These are phyloP conservation scores for Limnanthes douglasii DNA, from an alignment of 345 rosid genomes.

Conservation along the genomic window DNA sequence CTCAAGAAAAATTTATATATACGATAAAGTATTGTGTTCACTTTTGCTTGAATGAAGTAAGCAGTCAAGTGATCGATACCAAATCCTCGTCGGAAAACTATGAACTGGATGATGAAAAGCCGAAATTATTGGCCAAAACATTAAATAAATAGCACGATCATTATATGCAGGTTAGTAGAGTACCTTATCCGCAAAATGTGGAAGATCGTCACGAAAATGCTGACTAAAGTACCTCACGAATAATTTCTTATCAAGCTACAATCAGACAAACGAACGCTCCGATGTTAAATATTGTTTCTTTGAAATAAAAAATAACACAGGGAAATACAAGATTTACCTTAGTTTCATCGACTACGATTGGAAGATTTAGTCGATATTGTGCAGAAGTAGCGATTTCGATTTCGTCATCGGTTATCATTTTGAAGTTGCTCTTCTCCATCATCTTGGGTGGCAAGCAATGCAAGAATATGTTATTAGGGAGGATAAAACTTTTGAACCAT, in stretches of 20 bases:
- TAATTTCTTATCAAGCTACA: slow-evolving; percentile 55
- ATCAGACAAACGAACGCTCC: slow-evolving; percentile 3
- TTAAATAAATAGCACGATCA: not conserved
- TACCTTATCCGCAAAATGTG: slow-evolving; percentile 62
- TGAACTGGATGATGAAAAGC: slow-evolving; percentile 20
- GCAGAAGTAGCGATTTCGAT: slow-evolving; percentile 50
- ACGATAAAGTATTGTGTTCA: slow-evolving; percentile 37
- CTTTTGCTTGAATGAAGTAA: slow-evolving; percentile 37
- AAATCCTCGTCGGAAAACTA: slow-evolving; percentile 67
- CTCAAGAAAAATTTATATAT: slow-evolving; percentile 35
- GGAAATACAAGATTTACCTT: slow-evolving; percentile 23
- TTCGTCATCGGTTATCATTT: slow-evolving; percentile 41
- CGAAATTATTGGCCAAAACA: not conserved
- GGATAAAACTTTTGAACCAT: not conserved
- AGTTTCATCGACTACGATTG: slow-evolving; percentile 48
- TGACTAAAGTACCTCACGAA: slow-evolving; percentile 34
- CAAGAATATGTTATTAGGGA: no score
- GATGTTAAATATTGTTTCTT: slow-evolving; percentile 1
- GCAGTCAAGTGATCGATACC: slow-evolving; percentile 51
- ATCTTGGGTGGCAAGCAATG: no score
- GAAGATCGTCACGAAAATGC: slow-evolving; percentile 49
- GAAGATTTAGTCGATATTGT: slow-evolving; percentile 68
- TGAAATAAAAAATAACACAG: not conserved
- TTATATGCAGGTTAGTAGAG: no score
- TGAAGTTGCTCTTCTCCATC: slow-evolving; percentile 72